Conservation (phyloP, 345 rosid genomes). For the Gossypium arboreum region DNA sequence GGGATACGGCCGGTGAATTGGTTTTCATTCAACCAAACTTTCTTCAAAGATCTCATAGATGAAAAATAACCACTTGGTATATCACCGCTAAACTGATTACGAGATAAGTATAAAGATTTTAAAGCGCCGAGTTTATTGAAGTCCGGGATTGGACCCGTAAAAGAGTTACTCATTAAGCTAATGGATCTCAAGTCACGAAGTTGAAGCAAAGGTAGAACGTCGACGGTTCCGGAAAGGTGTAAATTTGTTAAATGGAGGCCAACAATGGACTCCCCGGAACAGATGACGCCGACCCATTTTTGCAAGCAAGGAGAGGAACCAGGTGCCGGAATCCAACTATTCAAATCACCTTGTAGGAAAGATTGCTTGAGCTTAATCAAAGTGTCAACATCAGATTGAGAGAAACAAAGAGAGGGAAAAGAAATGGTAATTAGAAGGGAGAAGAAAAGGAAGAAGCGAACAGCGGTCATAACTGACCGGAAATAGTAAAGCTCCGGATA, state of each 20-base stretch:
- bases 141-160: slow-evolving; percentile 58
- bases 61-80: slow-evolving; percentile 56
- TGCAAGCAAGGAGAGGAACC: slow-evolving; percentile 46
- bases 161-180: slow-evolving; percentile 52
- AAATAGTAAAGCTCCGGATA: slow-evolving; percentile 15
- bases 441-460: slow-evolving; percentile 25
- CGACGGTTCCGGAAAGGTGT: slow-evolving; percentile 52
- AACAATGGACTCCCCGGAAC: slow-evolving; percentile 39
- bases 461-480: slow-evolving; percentile 48
- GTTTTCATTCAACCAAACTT: slow-evolving; percentile 58
- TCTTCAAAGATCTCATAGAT: slow-evolving; percentile 43
- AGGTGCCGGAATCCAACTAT: slow-evolving; percentile 47
- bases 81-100: slow-evolving; percentile 54
- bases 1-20: slow-evolving; percentile 57
- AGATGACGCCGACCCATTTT: slow-evolving; percentile 56
- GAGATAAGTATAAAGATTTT: slow-evolving; percentile 45
- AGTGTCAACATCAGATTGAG: slow-evolving; percentile 33
- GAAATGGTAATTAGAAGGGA: slow-evolving; percentile 3
- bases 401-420: slow-evolving; percentile 10
- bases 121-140: slow-evolving; percentile 48
- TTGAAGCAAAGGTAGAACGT: slow-evolving; percentile 39
- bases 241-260: slow-evolving; percentile 56
- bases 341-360: slow-evolving; percentile 28
- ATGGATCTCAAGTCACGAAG: slow-evolving; percentile 45
- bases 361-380: slow-evolving; percentile 46